A percentile compares a stretch with the other conserved stretches of the same genome.
phyloP scores from a whole-genome alignment of 2,329 filamentous ascomycete genomes.

The Hysterium pulicare region DNA sequence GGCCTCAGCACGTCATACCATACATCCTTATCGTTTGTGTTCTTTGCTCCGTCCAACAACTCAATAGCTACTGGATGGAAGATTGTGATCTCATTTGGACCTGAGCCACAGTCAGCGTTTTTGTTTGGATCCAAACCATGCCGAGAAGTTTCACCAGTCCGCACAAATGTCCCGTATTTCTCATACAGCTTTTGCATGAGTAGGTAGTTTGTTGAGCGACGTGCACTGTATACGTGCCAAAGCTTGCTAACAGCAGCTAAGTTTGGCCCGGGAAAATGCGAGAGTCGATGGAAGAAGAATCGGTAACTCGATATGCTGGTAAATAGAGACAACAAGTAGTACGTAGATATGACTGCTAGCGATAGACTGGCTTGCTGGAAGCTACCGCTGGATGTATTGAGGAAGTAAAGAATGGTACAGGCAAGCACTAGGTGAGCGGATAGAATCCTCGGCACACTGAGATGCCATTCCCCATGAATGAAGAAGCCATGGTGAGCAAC shows the following conservation, averaged over 20 bases:
- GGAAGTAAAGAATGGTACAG: not conserved
- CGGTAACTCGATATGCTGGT: not conserved
- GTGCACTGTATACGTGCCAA: not conserved
- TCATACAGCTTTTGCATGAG: not conserved
- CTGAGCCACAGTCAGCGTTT: not conserved
- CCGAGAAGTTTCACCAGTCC: too few species aligned
- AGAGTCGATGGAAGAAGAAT: not conserved
- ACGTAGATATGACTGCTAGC: too few species aligned
- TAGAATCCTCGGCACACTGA: not conserved
- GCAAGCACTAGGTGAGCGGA: not conserved
- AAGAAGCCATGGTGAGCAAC: not conserved
- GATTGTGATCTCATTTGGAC: slow-evolving; percentile 13
- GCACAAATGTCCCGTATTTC: too few species aligned
- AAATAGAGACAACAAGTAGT: too few species aligned
- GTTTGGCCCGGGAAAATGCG: not conserved
- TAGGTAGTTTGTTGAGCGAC: not conserved
- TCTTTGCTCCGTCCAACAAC: slow-evolving; percentile 10
- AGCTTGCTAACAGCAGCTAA: not conserved
- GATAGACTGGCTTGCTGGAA: not conserved
- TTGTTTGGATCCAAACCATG: too few species aligned
- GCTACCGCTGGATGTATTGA: not conserved
- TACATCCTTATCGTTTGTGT: slow-evolving; percentile 8
- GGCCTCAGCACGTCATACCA: slow-evolving; percentile 14
- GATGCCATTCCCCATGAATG: not conserved
- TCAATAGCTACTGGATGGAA: slow-evolving; percentile 8